These are phyloP conservation scores for Hepatocystis sp. DNA, from an alignment of 169 alveolate genomes.

Conservation along the genomic window DNA sequence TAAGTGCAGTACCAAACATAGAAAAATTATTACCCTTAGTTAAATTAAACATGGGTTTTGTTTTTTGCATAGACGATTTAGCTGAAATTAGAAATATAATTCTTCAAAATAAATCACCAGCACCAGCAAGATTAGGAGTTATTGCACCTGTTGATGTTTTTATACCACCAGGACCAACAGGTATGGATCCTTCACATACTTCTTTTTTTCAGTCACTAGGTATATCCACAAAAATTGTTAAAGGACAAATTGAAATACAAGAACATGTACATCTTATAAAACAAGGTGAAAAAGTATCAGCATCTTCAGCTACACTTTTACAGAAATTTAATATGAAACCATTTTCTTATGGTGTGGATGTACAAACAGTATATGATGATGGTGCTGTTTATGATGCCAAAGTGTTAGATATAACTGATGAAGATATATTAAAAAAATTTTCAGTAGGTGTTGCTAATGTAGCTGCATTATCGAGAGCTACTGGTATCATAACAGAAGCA, in stretches of 20 bases:
- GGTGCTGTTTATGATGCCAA: conserved; percentile 96
- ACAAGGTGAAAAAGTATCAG: conserved; percentile 96
- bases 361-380: conserved; percentile 94
- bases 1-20: conserved; percentile 86
- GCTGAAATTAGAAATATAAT: conserved; percentile 93
- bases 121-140: conserved; percentile 99
- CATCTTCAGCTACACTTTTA: conserved; percentile 97
- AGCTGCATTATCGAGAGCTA: conserved; percentile 95
- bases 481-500: conserved; percentile 95
- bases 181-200: conserved; percentile 99
- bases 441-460: conserved; percentile 90
- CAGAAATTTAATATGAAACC: conserved; percentile 98
- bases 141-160: conserved; percentile 97
- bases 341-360: conserved; percentile 96
- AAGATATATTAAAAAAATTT: conserved; percentile 91
- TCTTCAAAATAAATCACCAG: conserved; percentile 95
- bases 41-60: conserved; percentile 96
- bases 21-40: conserved; percentile 91
- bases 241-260: conserved; percentile 98
- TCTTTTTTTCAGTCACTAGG: conserved; percentile 99
- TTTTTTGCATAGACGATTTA: conserved; percentile 96
- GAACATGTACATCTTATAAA: conserved; percentile 95
- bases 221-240: conserved; percentile 98
- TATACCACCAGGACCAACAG: conserved; percentile 99
- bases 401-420: conserved; percentile 96